Percentiles rank a stretch among this genome's conserved stretches.
These are phyloP conservation scores for Kockovaella imperatae DNA, from an alignment of 768 basidiomycete species.

Conservation along the genomic window DNA sequence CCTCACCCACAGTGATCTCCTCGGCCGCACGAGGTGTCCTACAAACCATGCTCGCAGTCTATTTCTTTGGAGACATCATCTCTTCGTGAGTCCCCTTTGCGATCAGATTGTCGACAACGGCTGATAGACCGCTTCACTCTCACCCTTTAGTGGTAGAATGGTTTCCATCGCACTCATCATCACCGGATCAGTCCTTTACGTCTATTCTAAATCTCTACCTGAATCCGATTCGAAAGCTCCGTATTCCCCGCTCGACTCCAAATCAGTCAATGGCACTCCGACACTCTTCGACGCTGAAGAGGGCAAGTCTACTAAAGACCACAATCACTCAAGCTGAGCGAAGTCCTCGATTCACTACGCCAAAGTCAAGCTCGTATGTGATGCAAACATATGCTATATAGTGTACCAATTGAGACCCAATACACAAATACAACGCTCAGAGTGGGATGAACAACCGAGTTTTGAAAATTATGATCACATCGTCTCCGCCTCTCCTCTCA, in stretches of 20 bases:
- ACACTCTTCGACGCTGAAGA: no score
- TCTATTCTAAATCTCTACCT: slow-evolving; percentile 35
- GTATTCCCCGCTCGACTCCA: slow-evolving; percentile 3
- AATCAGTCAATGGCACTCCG: no score
- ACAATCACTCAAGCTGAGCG: no score
- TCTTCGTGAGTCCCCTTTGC: slow-evolving; percentile 55
- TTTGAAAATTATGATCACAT: no score
- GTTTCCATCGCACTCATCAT: slow-evolving; percentile 38
- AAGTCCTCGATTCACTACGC: no score
- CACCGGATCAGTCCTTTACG: slow-evolving; percentile 38
- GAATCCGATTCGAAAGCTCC: slow-evolving; percentile 7
- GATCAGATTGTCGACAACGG: background rate
- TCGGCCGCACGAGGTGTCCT: slow-evolving; percentile 91
- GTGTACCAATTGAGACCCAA: no score
- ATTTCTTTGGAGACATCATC: slow-evolving; percentile 72
- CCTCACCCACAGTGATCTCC: slow-evolving; percentile 26
- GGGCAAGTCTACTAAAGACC: no score
- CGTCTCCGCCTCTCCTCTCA: no score
- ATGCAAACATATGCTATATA: no score
- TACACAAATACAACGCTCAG: no score
- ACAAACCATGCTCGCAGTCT: slow-evolving; percentile 73
- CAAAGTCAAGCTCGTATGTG: no score
- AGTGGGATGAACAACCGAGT: no score
- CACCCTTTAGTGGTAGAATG: slow-evolving; percentile 22
- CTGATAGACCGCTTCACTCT: background rate